Evolutionary conservation across 495 filamentous ascomycete genomes (phyloP).

Genomic region (Talaromyces stipitatus): DNA sequence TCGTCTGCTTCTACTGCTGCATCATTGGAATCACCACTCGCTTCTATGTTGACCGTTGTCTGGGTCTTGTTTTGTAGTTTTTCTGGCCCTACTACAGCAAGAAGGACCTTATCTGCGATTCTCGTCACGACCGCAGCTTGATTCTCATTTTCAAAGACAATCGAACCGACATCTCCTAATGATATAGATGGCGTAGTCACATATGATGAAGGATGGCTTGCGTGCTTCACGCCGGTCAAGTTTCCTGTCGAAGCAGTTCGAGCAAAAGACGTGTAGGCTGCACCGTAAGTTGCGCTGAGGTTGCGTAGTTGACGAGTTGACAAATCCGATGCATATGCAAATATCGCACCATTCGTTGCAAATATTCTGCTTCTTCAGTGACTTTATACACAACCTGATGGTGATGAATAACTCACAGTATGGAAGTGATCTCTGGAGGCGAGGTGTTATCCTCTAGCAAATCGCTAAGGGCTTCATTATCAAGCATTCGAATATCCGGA

Average conservation of each 20-base stretch:
- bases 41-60: conserved; percentile 2
- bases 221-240: conserved; percentile 40
- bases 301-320: conserved; percentile 36
- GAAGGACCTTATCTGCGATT: conserved; percentile 38
- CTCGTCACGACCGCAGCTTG: conserved; percentile 38
- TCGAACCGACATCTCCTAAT: conserved; percentile 42
- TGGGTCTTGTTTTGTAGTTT: conserved; percentile 11
- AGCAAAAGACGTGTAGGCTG: conserved; percentile 41
- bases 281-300: conserved; percentile 40
- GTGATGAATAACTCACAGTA: conserved; percentile 23
- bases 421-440: conserved; percentile 41
- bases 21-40: conserved; percentile 8
- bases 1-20: conserved; percentile 2
- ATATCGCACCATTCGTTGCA: conserved; percentile 40
- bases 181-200: conserved; percentile 40
- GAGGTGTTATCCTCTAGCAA: conserved; percentile 41
- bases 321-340: conserved; percentile 37
- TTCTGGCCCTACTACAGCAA: conserved; percentile 36
- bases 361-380: conserved; percentile 19
- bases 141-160: conserved; percentile 41
- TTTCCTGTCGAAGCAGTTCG: conserved; percentile 39
- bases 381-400: neutral
- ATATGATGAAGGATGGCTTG: conserved; percentile 40
- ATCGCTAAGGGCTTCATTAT: conserved; percentile 39
- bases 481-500: conserved; percentile 42